These are phyloP conservation scores for Linderniella brevidens DNA, from an alignment of 257 asterid genomes.

Conservation along the genomic window DNA sequence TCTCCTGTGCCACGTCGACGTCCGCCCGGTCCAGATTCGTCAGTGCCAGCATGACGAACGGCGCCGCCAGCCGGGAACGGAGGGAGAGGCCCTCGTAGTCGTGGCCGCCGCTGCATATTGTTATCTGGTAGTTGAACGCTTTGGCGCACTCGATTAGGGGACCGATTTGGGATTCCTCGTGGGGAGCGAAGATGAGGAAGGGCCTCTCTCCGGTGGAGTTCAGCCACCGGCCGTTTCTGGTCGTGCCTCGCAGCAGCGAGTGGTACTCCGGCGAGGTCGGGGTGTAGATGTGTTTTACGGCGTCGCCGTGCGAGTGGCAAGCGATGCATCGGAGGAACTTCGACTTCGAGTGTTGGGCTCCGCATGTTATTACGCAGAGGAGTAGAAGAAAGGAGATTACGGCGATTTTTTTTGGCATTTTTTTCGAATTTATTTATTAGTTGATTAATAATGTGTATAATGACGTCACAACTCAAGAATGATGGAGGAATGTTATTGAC, in stretches of 20 bases:
- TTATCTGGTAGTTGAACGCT: slow-evolving; percentile 14
- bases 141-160: slow-evolving; percentile 17
- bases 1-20: slow-evolving; percentile 2
- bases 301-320: slow-evolving; percentile 2
- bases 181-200: slow-evolving; percentile 20
- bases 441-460: too few relatives aligned
- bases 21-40: slow-evolving; percentile 14
- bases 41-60: slow-evolving; percentile 19
- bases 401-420: too few relatives aligned
- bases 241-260: slow-evolving; percentile 9
- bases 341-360: too few relatives aligned
- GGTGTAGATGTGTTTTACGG: slow-evolving; percentile 13
- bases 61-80: too few relatives aligned
- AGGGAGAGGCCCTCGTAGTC: slow-evolving; percentile 3
- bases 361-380: too few relatives aligned
- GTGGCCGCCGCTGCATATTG: slow-evolving; percentile 41
- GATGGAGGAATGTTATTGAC: too few relatives aligned
- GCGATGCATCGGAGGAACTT: too few relatives aligned
- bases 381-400: too few relatives aligned
- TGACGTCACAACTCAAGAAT: too few relatives aligned
- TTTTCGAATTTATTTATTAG: too few relatives aligned
- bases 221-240: slow-evolving; percentile 19
- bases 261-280: slow-evolving; percentile 7
- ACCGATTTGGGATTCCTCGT: slow-evolving; percentile 7
- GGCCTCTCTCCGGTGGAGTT: slow-evolving; percentile 19